phyloP scores from a whole-genome alignment of 495 filamentous ascomycete genomes.

The Trichocladium antarcticum region DNA sequence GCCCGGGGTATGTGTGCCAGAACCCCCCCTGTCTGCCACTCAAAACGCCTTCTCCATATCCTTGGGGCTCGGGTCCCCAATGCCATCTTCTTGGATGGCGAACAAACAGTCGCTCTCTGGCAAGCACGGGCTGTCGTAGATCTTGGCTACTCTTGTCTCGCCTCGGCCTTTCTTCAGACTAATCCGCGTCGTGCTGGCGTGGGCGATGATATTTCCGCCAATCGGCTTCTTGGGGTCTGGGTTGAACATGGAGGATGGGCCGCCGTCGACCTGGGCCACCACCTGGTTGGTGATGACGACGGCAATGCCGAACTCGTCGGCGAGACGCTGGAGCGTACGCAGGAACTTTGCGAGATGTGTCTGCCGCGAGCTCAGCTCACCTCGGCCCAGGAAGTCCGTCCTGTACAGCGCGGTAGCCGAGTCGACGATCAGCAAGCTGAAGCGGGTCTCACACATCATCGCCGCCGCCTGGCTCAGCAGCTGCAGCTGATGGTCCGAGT shows the following conservation, averaged over 20 bases:
- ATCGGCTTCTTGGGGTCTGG: conserved; percentile 98
- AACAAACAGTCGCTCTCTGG: conserved; percentile 95
- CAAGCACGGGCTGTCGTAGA: conserved; percentile 94
- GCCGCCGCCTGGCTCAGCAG: conserved; percentile 86
- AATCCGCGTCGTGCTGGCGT: conserved; percentile 81
- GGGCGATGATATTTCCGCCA: conserved; percentile 96
- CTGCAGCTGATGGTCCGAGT: conserved; percentile 93
- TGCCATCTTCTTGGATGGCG: conserved; percentile 93
- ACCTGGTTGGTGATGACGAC: conserved; percentile 99
- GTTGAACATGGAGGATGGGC: conserved; percentile 94
- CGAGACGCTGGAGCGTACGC: conserved; percentile 83
- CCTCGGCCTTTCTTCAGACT: conserved; percentile 90
- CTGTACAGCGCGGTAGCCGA: conserved; percentile 89
- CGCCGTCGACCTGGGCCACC: conserved; percentile 94
- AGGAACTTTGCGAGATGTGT: conserved; percentile 95
- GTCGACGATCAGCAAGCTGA: conserved; percentile 90
- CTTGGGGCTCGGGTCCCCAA: conserved; percentile 90
- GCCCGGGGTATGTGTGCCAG: neutral
- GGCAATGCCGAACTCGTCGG: conserved; percentile 96
- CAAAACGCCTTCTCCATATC: conserved; percentile 71
- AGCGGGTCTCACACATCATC: conserved; percentile 99
- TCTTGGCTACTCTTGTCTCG: conserved; percentile 95
- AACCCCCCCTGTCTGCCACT: neutral
- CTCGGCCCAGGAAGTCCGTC: conserved; percentile 89
- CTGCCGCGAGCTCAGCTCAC: conserved; percentile 81